These are phyloP conservation scores for Aspergillus sp. DNA, from an alignment of 2,329 filamentous ascomycete species.

Conservation along the genomic window DNA sequence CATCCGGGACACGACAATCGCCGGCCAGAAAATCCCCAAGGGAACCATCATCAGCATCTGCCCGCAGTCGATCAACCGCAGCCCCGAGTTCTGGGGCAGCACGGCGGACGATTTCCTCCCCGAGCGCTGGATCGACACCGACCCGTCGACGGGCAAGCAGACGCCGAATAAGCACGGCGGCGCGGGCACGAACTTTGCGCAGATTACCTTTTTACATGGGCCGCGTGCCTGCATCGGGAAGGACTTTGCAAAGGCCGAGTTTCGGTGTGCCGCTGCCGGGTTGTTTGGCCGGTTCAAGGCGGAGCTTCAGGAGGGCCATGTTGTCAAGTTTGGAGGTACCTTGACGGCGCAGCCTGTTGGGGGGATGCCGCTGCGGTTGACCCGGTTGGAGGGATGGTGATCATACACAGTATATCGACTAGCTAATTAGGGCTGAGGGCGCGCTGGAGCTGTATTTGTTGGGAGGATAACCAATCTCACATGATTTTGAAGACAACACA, in stretches of 20 bases:
- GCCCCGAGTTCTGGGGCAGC: neutral
- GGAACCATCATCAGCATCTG: neutral
- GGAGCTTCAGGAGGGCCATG: neutral
- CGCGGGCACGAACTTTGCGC: neutral
- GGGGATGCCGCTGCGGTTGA: neutral
- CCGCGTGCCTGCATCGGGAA: neutral
- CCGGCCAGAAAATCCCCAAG: neutral
- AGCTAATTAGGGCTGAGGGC: too few species aligned
- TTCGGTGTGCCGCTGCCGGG: neutral
- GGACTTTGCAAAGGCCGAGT: neutral
- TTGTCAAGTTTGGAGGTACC: neutral
- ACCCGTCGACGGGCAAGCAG: neutral
- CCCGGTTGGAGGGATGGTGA: neutral
- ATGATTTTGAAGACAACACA: too few species aligned
- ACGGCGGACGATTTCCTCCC: neutral
- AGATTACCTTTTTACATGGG: neutral
- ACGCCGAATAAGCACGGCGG: neutral
- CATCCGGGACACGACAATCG: neutral
- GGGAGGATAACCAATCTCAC: too few species aligned
- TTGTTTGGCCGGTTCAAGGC: neutral
- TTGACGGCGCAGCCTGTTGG: neutral
- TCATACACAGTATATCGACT: neutral
- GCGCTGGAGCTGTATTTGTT: too few species aligned
- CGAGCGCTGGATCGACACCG: slow-evolving; percentile 1
- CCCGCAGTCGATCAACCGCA: neutral